phyloP scores from a whole-genome alignment of 2,329 filamentous ascomycete species.

The Cladosporium velox region DNA sequence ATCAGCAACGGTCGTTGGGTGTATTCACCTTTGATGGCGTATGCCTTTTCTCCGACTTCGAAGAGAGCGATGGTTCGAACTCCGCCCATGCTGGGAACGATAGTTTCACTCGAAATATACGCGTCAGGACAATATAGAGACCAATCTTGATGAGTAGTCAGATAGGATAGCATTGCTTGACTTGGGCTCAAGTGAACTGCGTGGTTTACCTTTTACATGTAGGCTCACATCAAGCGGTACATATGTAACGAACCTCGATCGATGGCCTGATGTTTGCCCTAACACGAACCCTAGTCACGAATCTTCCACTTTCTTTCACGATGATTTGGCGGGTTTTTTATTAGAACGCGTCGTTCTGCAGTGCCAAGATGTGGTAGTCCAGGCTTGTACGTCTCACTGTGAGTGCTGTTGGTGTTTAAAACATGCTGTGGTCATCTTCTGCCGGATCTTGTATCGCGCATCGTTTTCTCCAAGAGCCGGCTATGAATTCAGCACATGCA shows the following conservation, averaged over 20 bases:
- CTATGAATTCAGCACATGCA: neutral
- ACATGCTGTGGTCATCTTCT: neutral
- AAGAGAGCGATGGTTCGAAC: neutral
- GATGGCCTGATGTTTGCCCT: neutral
- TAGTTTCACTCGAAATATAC: too few relatives aligned
- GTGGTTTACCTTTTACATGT: neutral
- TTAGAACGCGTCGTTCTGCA: neutral
- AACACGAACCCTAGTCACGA: neutral
- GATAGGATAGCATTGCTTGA: neutral
- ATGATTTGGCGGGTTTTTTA: neutral
- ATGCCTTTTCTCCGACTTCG: neutral
- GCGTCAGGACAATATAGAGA: neutral
- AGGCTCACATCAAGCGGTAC: neutral
- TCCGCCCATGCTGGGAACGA: neutral
- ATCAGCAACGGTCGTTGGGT: too few relatives aligned
- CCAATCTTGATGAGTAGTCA: neutral
- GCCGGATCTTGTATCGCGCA: neutral
- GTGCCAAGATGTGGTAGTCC: neutral
- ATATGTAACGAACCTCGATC: neutral
- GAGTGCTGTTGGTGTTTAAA: neutral
- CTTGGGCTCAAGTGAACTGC: neutral
- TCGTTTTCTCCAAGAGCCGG: neutral
- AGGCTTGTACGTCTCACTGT: neutral
- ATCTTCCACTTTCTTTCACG: neutral
- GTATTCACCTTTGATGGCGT: neutral